Base-by-base conservation (phyloP, 2,329 filamentous ascomycete species). In the Colletotrichum tropicale region DNA sequence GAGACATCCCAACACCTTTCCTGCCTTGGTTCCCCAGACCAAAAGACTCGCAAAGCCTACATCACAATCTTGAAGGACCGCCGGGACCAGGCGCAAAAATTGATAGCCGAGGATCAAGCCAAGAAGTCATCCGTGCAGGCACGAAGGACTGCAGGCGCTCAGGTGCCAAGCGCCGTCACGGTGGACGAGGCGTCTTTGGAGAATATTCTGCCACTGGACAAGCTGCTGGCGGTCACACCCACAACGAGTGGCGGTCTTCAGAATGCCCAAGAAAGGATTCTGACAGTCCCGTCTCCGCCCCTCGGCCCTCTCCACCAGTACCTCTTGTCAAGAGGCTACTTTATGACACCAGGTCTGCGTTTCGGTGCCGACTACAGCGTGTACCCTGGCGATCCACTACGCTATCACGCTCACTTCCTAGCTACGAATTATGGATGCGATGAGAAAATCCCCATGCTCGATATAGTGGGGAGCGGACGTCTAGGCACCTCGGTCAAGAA, bases 401-500 rank as follows among this genome's bases (percentile, higher is more conserved):
- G 97, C 13, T 99, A 98, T 83, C 97, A 99, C 84, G 97, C 95
- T 61, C 97, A 99, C 84, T 98, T 98, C 83, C 90, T 98, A 80
- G 95, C 94, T 9, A 94, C 93, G n/a, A 92, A 94, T 36, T 92
- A 94, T 79, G 92, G 89, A n/a, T 98, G 96, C 95, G 93, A 98
- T 76, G 92, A 98, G 80, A 92, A 96, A 79, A 93, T 99, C 72
- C 91, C 94, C 48, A 87, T 98, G 81, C 89, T 98, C 79, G 94
- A 98, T 78, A 87, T 99, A 16, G 93, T 98, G 18, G 94, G 93
- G 24, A 96, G 95, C 9, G 97, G 97, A 7, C 90, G 97, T 79
- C 85, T 99, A 77, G 97, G 96, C 0, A 98, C 97, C 3, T 95
- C 95, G 66, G 97, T 98, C 24, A 99, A 99, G 89, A 99, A 99